Percentiles rank a stretch among this genome's conserved stretches.
Conservation (phyloP, 1,284 basidiomycete species). For the Dichomitus squalens region DNA sequence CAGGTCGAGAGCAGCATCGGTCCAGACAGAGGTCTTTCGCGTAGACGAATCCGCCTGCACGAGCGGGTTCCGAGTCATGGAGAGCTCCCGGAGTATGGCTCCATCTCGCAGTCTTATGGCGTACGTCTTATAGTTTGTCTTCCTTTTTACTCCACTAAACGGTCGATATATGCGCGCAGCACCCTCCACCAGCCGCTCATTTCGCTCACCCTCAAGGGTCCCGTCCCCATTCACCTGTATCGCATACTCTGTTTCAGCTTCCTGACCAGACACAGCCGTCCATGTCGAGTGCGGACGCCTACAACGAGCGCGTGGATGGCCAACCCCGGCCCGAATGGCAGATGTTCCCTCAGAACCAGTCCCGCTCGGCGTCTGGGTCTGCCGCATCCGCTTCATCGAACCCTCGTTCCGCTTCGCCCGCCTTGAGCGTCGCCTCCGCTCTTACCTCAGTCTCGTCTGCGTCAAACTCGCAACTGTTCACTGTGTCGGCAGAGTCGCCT, state of each 20-base stretch:
- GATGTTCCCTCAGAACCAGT: constrained; percentile 36
- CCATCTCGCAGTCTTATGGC: constrained; percentile 33
- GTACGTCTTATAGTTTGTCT: constrained; percentile 31
- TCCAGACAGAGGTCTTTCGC: constrained; percentile 51
- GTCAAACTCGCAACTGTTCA: constrained; percentile 28
- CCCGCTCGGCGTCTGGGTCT: constrained; percentile 45
- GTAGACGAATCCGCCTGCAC: constrained; percentile 44
- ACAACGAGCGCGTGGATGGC: not conserved
- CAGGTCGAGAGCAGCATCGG: constrained; percentile 59
- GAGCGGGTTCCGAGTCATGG: constrained; percentile 18
- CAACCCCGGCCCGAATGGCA: constrained; percentile 6
- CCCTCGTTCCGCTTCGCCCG: constrained; percentile 61
- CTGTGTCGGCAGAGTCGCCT: constrained; percentile 12
- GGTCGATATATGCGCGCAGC: constrained; percentile 21
- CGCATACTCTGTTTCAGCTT: constrained; percentile 23
- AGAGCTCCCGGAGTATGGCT: constrained; percentile 18
- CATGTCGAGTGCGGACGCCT: constrained; percentile 3
- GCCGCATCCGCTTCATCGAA: constrained; percentile 35
- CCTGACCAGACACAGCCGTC: constrained; percentile 4
- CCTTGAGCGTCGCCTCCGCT: constrained; percentile 55
- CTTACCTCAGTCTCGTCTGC: constrained; percentile 49
- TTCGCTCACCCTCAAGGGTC: constrained; percentile 32
- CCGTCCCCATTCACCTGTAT: constrained; percentile 45
- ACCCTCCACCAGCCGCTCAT: constrained; percentile 30
- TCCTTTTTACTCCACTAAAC: constrained; percentile 8